Evolutionary conservation across 192 early-diverging fungal genomes (phyloP), one percentile per base, ranked within the genome.

Genomic region (Gryganskiella cystojenkinii): DNA sequence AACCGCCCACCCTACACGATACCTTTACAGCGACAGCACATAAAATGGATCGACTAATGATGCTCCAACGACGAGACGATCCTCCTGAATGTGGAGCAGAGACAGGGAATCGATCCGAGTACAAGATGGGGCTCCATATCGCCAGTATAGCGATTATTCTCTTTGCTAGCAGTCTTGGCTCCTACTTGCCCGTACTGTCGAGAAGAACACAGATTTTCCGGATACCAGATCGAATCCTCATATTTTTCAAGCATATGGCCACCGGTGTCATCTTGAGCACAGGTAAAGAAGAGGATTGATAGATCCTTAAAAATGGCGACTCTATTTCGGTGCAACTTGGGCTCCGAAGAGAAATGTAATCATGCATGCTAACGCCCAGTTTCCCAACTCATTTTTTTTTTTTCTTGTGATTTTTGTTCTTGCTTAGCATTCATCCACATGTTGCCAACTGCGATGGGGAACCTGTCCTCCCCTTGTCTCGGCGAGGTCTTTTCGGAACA

Each of bases 361-460:
- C n/a, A n/a, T n/a, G n/a, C n/a, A n/a, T n/a, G n/a, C n/a, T n/a
- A n/a, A n/a, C n/a, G n/a, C n/a, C n/a, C n/a, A n/a, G n/a, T n/a
- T n/a, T n/a, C n/a, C n/a, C n/a, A n/a, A n/a, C n/a, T n/a, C n/a
- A n/a, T n/a, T n/a, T n/a, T n/a, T n/a, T n/a, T n/a, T n/a, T n/a
- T n/a, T n/a, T n/a, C n/a, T n/a, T n/a, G n/a, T n/a, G n/a, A n/a
- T n/a, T n/a, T n/a, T n/a, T n/a, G n/a, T n/a, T n/a, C n/a, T n/a
- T n/a, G n/a, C n/a, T n/a, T n/a, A n/a, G n/a, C n/a, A n/a, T 91
- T 90, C 56, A 84, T 93, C 53, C 91, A 93, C 64, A 92, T 93
- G 91, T 64, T 93, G 10, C 83, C 89, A 14, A 85, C 55, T 2
- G 85, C 89, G n/a, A 71, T 87, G 15, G 76, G 72, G 56, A 74